These are phyloP conservation scores for Lachnellula occidentalis DNA, from an alignment of 2,329 filamentous ascomycete genomes.

Conservation along the genomic window DNA sequence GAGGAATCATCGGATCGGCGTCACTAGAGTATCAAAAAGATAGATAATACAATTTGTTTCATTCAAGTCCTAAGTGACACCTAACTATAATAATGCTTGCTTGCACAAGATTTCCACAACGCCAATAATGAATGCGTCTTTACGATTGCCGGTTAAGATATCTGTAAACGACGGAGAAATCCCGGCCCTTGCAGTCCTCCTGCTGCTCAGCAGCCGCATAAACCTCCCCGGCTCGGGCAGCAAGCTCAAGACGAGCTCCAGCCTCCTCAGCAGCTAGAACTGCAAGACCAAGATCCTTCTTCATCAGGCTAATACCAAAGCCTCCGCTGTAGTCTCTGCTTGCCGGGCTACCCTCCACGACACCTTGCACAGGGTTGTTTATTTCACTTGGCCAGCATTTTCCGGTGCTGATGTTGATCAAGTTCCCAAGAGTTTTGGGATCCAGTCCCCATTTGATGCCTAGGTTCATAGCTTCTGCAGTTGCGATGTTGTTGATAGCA, in stretches of 20 bases:
- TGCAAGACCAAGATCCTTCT: slow-evolving; percentile 70
- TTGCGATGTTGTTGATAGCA: slow-evolving; percentile 78
- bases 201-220: slow-evolving; percentile 61
- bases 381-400: slow-evolving; percentile 92
- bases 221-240: slow-evolving; percentile 55
- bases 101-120: not conserved
- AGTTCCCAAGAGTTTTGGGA: slow-evolving; percentile 62
- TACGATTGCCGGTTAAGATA: slow-evolving; percentile 45
- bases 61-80: not conserved
- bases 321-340: slow-evolving; percentile 71
- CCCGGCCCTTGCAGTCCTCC: slow-evolving; percentile 60
- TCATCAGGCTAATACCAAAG: slow-evolving; percentile 73
- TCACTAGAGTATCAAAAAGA: not conserved
- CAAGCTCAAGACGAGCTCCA: slow-evolving; percentile 60
- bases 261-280: slow-evolving; percentile 66
- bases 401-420: slow-evolving; percentile 94
- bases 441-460: slow-evolving; percentile 51
- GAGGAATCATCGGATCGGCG: not conserved
- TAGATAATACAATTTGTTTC: not conserved
- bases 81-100: not conserved
- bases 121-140: not conserved
- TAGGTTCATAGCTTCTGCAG: slow-evolving; percentile 54
- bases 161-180: slow-evolving; percentile 78
- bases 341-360: slow-evolving; percentile 70
- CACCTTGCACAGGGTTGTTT: slow-evolving; percentile 90